Conservation (phyloP, 2,329 filamentous ascomycete species). For the Verticillium isaacii region DNA sequence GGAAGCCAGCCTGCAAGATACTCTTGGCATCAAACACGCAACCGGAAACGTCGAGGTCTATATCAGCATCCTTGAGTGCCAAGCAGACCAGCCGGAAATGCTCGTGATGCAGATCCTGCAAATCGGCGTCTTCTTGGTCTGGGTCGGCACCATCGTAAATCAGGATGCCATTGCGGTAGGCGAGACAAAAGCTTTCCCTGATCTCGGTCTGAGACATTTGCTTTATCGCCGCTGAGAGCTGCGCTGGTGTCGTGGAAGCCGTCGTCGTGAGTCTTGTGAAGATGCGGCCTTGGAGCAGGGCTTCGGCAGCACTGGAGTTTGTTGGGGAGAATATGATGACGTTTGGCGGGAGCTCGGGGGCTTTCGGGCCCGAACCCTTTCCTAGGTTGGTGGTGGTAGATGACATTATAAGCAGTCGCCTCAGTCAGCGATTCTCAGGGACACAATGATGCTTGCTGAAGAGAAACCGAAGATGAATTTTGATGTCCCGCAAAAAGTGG, state of each 20-base stretch:
- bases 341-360: constrained; percentile 13
- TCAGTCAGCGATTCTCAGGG: neutral
- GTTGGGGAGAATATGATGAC: constrained; percentile 15
- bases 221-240: constrained; percentile 7
- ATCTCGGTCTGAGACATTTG: neutral
- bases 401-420: neutral
- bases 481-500: neutral
- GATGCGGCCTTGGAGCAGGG: constrained; percentile 11
- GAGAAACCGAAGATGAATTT: neutral
- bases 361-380: neutral
- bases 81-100: constrained; percentile 17
- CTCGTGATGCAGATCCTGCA: constrained; percentile 14
- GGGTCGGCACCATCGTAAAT: constrained; percentile 11
- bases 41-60: constrained; percentile 15
- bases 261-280: constrained; percentile 15
- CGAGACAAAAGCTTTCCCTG: constrained; percentile 12
- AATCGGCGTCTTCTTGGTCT: constrained; percentile 3
- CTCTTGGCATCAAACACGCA: constrained; percentile 14
- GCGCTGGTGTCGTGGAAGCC: constrained; percentile 8
- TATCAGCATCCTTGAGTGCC: constrained; percentile 15
- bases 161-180: constrained; percentile 11
- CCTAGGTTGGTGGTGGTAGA: neutral
- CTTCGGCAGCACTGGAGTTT: constrained; percentile 3
- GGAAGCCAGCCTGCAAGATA: constrained; percentile 15
- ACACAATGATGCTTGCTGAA: neutral